Evolutionary conservation across 2,329 filamentous ascomycete species (phyloP), one percentile per base, ranked within the genome.

Genomic region (Ambrosiella beaveri): DNA sequence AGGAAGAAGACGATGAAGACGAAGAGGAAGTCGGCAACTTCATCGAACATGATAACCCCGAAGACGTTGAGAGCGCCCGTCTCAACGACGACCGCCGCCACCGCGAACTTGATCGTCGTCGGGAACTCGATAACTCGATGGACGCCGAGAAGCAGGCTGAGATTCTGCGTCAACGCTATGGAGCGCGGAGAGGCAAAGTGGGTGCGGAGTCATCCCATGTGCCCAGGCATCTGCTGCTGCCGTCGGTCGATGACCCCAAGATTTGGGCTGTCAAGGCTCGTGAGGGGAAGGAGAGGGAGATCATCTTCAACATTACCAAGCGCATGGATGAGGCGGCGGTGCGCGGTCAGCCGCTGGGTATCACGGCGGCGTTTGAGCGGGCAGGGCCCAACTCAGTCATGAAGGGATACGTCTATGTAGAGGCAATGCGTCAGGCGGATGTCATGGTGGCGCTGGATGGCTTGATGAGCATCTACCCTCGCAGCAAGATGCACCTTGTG

Each of bases 201-300:
- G 77, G 79, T 66, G 79, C 79, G 55, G 86, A 91, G 65, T 81
- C 85, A 19, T 81, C 84, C 2, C 80, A 91, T 53, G 83, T 95
- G 2, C 89, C 90, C 17, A 90, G 91, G 69, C 81, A 88, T 62
- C 73, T 97, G 47, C 78, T 97, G 11, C 81, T 97, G 49, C 93
- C 93, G 3, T 93, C 88, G 65, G 90, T 96, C 54, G 86, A 96
- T 62, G 93, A 98, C 68, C 93, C 93, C 1, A 89, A 87, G 65
- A 97, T 98, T 67, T 98, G 88, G 88, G 88, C 86, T 61, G 84
- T 95, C 62, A 84, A 86, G 65, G 95, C 89, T 71, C 93, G 93
- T 68, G 88, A 93, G 64, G 91, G 91, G 65, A 98, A 98, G 70
- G 93, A 98, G 71, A 82, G 85, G 61, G 93, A 98, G 67, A 85